Base-by-base conservation (phyloP, 805 yeast genomes). In the Gaillardinia entomophila region DNA sequence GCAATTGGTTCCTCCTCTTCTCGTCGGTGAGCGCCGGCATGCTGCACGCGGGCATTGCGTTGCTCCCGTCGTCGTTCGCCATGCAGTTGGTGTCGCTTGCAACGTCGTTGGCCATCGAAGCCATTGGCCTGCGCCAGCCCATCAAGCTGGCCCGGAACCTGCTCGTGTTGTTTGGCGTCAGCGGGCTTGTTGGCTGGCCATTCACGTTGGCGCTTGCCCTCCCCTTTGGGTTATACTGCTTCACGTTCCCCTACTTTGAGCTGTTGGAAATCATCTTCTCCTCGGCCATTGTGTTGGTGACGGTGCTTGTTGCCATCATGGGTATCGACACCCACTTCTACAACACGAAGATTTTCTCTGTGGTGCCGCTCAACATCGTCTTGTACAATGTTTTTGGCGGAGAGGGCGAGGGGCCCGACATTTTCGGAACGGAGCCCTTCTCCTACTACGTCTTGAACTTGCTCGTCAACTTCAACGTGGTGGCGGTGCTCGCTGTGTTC, bases 151-250 rank as follows among this genome's bases (percentile, higher is more conserved):
- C 11, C 38, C 61, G 2, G 31, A 35, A n/a, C 58, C 68, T 2
- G 51, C 73, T 3, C 37, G 12, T 64, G 1, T 70, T 70, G 64
- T 62, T 70, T 24, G 55, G 73, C 14, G 41, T 82, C n/a, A 94
- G 88, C 4, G 90, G 90, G 0, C 48, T 89, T 2, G 41, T 83
- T 19, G 97, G 97, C 2, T 90, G 97, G 97, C 97, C 97, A 1
- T 90, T 89, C 55, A 74, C 81, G 0, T 55, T 85, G 35, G 77
- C 72, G 0, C 55, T 87, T 35, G 77, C 78, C 2, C 42, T 73
- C 2, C 92, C 96, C 1, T 67, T 79, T 35, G 68, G 74, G 13
- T 30, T 61, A 1, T 76, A 62, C 49, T 46, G 54, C 3, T 20
- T 49, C 6, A n/a, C n/a, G 20, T 31, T 6, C 25, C n/a, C 1